These are phyloP conservation scores for Waltergamsia citrina DNA, from an alignment of 2,329 filamentous ascomycete species.

Conservation along the genomic window DNA sequence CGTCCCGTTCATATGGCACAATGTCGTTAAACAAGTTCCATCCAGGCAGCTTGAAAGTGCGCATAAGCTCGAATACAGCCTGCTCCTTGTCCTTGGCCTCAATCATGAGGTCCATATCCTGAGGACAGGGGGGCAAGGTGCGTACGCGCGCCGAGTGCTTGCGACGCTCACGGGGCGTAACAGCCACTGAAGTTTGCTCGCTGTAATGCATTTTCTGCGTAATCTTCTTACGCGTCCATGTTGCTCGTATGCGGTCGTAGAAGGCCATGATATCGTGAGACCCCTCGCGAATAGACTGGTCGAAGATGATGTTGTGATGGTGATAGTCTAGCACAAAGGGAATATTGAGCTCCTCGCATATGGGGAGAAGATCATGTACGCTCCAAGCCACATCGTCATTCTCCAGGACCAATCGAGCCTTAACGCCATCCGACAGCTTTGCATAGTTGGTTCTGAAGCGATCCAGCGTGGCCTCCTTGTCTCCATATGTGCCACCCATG, in stretches of 20 bases:
- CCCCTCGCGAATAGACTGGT: conserved; percentile 60
- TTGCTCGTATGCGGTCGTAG: conserved; percentile 69
- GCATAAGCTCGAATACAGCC: conserved; percentile 90
- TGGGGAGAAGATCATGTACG: conserved; percentile 82
- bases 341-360: conserved; percentile 92
- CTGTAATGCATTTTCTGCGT: conserved; percentile 97
- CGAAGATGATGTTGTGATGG: conserved; percentile 88
- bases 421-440: conserved; percentile 57
- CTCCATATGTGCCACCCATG: conserved; percentile 84
- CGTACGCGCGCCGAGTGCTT: conserved; percentile 78
- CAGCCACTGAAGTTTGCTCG: conserved; percentile 53
- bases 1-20: conserved; percentile 64
- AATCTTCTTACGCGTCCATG: conserved; percentile 77
- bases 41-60: conserved; percentile 74
- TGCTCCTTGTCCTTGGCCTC: conserved; percentile 98
- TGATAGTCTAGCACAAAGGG: conserved; percentile 89
- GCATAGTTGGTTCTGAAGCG: conserved; percentile 71
- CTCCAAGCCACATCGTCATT: conserved; percentile 92
- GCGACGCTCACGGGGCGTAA: conserved; percentile 68
- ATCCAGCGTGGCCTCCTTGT: conserved; percentile 69
- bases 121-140: conserved; percentile 71
- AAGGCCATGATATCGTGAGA: conserved; percentile 70
- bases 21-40: conserved; percentile 69
- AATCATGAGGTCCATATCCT: conserved; percentile 95
- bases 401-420: conserved; percentile 76